A percentile compares a stretch with the other conserved stretches of the same genome.
Evolutionary conservation across 345 rosid species (phyloP).

Genomic region (Pugionium cornutum): DNA sequence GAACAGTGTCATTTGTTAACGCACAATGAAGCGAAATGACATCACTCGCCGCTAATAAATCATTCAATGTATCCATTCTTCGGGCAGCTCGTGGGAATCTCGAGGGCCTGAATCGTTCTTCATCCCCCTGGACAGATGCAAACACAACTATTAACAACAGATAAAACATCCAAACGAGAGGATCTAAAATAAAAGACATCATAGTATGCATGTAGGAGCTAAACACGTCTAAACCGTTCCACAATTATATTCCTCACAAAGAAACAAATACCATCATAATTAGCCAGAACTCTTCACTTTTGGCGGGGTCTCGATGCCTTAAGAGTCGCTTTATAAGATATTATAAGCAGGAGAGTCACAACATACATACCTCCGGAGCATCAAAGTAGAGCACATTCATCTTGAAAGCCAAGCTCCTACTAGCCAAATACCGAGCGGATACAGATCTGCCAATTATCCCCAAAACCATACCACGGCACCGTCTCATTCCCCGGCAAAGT

Average conservation of each 20-base stretch:
- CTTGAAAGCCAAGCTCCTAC: constrained; percentile 91
- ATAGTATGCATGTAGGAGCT: background rate
- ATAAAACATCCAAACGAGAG: background rate
- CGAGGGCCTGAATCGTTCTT: constrained; percentile 52
- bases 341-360: background rate
- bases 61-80: constrained; percentile 96
- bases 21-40: constrained; percentile 93
- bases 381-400: constrained; percentile 97
- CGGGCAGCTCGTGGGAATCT: constrained; percentile 92
- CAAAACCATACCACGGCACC: constrained; percentile 92
- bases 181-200: background rate
- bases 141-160: constrained; percentile 16
- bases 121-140: constrained; percentile 59
- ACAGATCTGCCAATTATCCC: constrained; percentile 95
- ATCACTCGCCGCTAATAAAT: constrained; percentile 94
- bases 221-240: background rate
- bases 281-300: background rate
- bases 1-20: constrained; percentile 83
- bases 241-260: background rate
- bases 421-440: constrained; percentile 75
- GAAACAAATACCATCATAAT: background rate
- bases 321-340: background rate
- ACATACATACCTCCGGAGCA: constrained; percentile 60
- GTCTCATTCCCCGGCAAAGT: constrained; percentile 90
- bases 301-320: background rate